phyloP scores from a whole-genome alignment of 1,284 basidiomycete genomes.

The Leucoagaricus sp. region DNA sequence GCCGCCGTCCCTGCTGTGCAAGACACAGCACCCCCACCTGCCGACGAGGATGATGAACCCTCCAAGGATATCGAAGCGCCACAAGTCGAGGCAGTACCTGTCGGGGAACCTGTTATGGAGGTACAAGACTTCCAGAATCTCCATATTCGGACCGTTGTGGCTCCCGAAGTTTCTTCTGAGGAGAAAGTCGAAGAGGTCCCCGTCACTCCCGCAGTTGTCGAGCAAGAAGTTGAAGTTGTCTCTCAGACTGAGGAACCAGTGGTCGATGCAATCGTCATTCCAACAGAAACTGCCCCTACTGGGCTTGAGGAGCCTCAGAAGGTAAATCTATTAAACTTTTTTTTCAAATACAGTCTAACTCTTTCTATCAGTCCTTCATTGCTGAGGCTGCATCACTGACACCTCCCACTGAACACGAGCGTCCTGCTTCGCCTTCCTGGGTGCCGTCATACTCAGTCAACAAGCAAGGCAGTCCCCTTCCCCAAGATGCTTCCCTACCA shows the following conservation, averaged over 20 bases:
- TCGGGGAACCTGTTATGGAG: neutral
- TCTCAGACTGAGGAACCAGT: slow-evolving; percentile 10
- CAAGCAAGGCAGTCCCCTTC: slow-evolving; percentile 30
- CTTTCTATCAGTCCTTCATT: neutral
- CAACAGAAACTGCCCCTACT: neutral
- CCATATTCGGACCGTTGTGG: neutral
- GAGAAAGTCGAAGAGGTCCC: neutral
- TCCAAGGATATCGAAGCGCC: neutral
- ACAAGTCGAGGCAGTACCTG: neutral
- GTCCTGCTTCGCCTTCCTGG: slow-evolving; percentile 21
- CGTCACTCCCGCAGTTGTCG: neutral
- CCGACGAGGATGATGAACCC: neutral
- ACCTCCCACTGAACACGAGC: slow-evolving; percentile 1
- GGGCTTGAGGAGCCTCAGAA: neutral
- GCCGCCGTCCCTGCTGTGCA: neutral
- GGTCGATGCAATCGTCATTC: neutral
- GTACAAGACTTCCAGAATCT: neutral
- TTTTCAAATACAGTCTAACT: neutral
- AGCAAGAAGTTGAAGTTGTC: slow-evolving; percentile 4
- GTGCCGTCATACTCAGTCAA: slow-evolving; percentile 32
- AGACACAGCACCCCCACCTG: neutral
- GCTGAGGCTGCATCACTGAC: slow-evolving; percentile 4
- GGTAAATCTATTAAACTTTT: neutral
- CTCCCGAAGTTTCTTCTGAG: neutral
- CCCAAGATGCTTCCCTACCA: slow-evolving; percentile 15